A percentile compares a stretch with the other conserved stretches of the same genome.
Evolutionary conservation across 2,329 filamentous ascomycete genomes (phyloP).

Genomic region (Colletotrichum lentis): DNA sequence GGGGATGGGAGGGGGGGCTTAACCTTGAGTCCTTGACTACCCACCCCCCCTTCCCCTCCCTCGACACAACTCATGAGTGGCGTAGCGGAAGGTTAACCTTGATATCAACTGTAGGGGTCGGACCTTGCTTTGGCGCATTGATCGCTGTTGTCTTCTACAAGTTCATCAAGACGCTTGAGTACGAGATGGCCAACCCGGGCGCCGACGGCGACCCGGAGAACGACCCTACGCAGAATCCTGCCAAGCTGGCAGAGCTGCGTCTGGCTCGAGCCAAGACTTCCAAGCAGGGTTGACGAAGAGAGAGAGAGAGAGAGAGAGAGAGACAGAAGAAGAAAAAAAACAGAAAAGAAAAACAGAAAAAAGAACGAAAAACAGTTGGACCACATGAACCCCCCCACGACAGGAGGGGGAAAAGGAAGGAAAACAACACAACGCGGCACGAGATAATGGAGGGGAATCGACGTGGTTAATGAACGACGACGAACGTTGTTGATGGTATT

Average conservation of each 20-base stretch:
- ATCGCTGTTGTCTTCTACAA: constrained; percentile 50
- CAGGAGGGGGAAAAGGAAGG: neutral
- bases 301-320: too few relatives aligned
- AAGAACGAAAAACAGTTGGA: neutral
- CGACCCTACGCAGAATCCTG: constrained; percentile 55
- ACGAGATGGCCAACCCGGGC: constrained; percentile 57
- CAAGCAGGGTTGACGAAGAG: constrained; percentile 21
- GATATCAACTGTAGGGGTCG: constrained; percentile 43
- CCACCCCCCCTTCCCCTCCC: too few relatives aligned
- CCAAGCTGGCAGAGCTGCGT: constrained; percentile 47
- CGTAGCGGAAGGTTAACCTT: constrained; percentile 20
- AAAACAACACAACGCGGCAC: neutral
- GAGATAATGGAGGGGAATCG: constrained; percentile 22
- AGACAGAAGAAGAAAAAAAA: too few relatives aligned
- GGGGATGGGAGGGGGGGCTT: too few relatives aligned
- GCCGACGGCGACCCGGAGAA: constrained; percentile 55
- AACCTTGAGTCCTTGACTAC: too few relatives aligned
- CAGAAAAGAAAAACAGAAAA: too few relatives aligned
- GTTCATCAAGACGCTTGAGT: constrained; percentile 53
- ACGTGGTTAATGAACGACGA: constrained; percentile 23
- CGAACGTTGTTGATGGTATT: constrained; percentile 6
- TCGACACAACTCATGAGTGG: constrained; percentile 41
- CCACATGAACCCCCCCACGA: neutral
- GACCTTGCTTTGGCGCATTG: constrained; percentile 47
- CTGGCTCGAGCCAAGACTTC: constrained; percentile 34